phyloP scores from a whole-genome alignment of 345 rosid genomes.

The Reutealis trisperma region DNA sequence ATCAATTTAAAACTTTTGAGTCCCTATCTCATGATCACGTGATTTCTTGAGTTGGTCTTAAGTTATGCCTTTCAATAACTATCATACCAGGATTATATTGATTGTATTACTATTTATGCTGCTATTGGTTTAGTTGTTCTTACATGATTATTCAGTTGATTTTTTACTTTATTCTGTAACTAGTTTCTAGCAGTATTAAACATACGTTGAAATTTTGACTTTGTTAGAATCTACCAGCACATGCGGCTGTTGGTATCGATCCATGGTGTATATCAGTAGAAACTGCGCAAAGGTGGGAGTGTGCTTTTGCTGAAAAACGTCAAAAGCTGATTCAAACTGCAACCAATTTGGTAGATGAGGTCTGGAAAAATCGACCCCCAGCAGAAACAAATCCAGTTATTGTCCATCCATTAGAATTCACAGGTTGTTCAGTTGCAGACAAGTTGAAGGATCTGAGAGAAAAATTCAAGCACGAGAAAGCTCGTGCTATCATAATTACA shows the following conservation, averaged over 20 bases:
- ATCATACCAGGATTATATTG: neutral
- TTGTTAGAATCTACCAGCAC: slow-evolving; percentile 65
- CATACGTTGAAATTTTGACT: slow-evolving; percentile 10
- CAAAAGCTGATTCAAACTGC: slow-evolving; percentile 72
- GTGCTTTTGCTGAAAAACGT: slow-evolving; percentile 53
- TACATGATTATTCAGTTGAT: neutral
- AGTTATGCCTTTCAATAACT: neutral
- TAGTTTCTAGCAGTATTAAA: slow-evolving; percentile 8
- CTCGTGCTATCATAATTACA: slow-evolving; percentile 66
- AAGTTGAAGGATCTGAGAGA: slow-evolving; percentile 69
- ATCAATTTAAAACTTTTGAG: neutral
- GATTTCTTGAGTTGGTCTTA: neutral
- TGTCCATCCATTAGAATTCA: slow-evolving; percentile 69
- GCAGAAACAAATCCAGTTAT: slow-evolving; percentile 55
- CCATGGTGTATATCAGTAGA: slow-evolving; percentile 88
- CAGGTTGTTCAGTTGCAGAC: slow-evolving; percentile 64
- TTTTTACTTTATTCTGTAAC: neutral
- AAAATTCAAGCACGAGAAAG: slow-evolving; percentile 52
- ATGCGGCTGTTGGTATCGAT: slow-evolving; percentile 76
- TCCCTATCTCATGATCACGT: neutral
- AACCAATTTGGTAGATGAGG: slow-evolving; percentile 77
- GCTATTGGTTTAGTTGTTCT: neutral
- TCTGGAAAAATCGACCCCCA: slow-evolving; percentile 77
- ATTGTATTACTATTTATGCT: neutral
- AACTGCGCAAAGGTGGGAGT: slow-evolving; percentile 80